A percentile compares a stretch with the other conserved stretches of the same genome.
phyloP scores from a whole-genome alignment of 1,284 basidiomycete species.

The Leucoagaricus sp. region DNA sequence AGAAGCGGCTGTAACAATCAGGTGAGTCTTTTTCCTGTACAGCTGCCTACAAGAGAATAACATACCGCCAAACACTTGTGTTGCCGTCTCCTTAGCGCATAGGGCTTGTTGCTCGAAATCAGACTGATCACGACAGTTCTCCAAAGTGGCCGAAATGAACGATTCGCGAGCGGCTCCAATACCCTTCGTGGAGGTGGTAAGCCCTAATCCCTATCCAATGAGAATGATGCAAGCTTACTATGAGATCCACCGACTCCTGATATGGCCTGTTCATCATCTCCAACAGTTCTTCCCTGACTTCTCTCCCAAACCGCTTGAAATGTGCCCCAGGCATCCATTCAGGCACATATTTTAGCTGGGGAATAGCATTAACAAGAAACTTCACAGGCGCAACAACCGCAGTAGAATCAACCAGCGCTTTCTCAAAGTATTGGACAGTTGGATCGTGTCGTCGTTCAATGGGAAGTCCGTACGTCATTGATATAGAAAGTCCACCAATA shows the following conservation, averaged over 20 bases:
- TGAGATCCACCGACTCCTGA: background rate
- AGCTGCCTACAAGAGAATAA: background rate
- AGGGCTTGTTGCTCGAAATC: background rate
- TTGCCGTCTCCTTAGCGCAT: slow-evolving; percentile 1
- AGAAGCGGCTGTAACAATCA: slow-evolving; percentile 1
- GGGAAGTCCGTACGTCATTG: slow-evolving; percentile 10
- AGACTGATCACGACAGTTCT: background rate
- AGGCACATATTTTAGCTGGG: slow-evolving; percentile 9
- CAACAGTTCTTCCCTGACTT: background rate
- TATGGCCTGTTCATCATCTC: slow-evolving; percentile 3
- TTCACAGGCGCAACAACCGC: background rate
- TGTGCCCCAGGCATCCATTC: slow-evolving; percentile 16
- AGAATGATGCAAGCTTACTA: background rate
- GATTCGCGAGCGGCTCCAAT: background rate
- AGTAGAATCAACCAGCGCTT: background rate
- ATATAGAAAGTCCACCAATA: slow-evolving; percentile 11
- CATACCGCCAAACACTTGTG: slow-evolving; percentile 1
- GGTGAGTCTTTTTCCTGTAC: background rate
- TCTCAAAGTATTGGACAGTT: background rate
- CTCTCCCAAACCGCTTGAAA: slow-evolving; percentile 4
- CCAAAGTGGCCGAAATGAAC: slow-evolving; percentile 2
- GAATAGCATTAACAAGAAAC: slow-evolving; percentile 6
- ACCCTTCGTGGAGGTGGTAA: background rate
- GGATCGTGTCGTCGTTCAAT: slow-evolving; percentile 6
- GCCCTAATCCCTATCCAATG: background rate